These are phyloP conservation scores for Bretziella fagacearum DNA, from an alignment of 2,329 filamentous ascomycete species.

Conservation along the genomic window DNA sequence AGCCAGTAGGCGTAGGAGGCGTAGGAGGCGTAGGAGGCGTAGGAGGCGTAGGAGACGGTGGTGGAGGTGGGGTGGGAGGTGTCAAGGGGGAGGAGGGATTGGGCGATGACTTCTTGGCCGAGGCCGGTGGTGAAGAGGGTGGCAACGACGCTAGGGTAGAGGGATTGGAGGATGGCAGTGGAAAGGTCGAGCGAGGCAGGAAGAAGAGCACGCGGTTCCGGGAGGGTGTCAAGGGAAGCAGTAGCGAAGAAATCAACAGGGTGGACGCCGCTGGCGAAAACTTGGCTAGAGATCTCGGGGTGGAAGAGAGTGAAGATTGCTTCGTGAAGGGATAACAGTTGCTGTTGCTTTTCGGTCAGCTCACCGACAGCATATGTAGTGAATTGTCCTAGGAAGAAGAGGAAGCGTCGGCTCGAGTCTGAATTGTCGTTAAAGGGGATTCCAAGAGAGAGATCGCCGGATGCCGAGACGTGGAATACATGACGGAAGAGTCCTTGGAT, in stretches of 20 bases:
- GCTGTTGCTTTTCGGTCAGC: constrained; percentile 24
- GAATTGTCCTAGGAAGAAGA: constrained; percentile 17
- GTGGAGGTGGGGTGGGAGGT: constrained; percentile 20
- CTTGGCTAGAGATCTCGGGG: constrained; percentile 12
- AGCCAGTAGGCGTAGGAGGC: constrained; percentile 19
- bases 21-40: constrained; percentile 18
- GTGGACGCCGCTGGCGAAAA: neutral
- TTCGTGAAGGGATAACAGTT: constrained; percentile 20
- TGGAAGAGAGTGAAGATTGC: constrained; percentile 26
- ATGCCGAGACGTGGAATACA: neutral
- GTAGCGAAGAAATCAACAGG: constrained; percentile 7
- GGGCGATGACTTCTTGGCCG: constrained; percentile 22
- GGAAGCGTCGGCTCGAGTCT: constrained; percentile 8
- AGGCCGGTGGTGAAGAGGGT: constrained; percentile 24
- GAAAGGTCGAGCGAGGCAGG: constrained; percentile 18
- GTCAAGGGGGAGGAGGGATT: constrained; percentile 9
- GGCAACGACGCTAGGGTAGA: constrained; percentile 22
- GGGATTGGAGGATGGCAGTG: constrained; percentile 24
- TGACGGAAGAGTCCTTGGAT: constrained; percentile 6
- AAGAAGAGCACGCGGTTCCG: neutral
- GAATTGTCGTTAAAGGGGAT: constrained; percentile 10
- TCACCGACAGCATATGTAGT: constrained; percentile 24
- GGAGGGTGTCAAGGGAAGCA: constrained; percentile 2
- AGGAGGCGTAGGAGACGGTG: constrained; percentile 16
- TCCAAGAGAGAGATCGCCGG: neutral